Conservation (phyloP, 495 filamentous ascomycete species). For the Aspergillus egyptiacus region DNA sequence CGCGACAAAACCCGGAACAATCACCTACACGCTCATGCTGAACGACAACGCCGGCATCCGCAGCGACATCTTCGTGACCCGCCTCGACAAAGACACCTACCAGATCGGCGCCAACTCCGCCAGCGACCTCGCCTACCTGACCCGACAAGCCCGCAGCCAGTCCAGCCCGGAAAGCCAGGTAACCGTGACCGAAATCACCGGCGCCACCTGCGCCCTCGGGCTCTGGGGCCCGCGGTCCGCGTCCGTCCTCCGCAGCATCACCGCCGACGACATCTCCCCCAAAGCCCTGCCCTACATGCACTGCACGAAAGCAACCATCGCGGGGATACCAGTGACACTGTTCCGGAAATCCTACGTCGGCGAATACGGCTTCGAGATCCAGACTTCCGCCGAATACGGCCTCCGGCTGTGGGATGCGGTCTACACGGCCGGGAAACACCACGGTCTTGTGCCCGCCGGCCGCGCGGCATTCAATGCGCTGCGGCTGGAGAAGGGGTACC, state of each 20-base stretch:
- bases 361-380: constrained; percentile 47
- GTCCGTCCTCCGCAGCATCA: constrained; percentile 29
- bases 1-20: constrained; percentile 27
- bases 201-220: constrained; percentile 45
- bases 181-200: constrained; percentile 44
- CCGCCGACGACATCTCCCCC: constrained; percentile 38
- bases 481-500: constrained; percentile 44
- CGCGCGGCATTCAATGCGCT: constrained; percentile 44
- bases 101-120: constrained; percentile 43
- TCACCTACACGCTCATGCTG: constrained; percentile 42
- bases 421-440: constrained; percentile 37
- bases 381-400: constrained; percentile 43
- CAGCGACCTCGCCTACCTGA: constrained; percentile 39
- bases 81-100: constrained; percentile 35
- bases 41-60: constrained; percentile 36
- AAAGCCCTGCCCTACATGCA: constrained; percentile 34
- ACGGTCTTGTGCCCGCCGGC: constrained; percentile 44
- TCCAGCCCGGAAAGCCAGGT: constrained; percentile 23
- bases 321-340: constrained; percentile 36
- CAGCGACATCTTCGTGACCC: constrained; percentile 36
- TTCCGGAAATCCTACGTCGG: constrained; percentile 45
- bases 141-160: constrained; percentile 33
- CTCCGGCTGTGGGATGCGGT: constrained; percentile 42
- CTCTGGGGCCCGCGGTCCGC: constrained; percentile 46
- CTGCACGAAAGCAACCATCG: constrained; percentile 30